Percentiles rank a stretch among this genome's conserved stretches.
Conservation (phyloP, 2,329 filamentous ascomycete species). For the Colletotrichum gloeosporioides region DNA sequence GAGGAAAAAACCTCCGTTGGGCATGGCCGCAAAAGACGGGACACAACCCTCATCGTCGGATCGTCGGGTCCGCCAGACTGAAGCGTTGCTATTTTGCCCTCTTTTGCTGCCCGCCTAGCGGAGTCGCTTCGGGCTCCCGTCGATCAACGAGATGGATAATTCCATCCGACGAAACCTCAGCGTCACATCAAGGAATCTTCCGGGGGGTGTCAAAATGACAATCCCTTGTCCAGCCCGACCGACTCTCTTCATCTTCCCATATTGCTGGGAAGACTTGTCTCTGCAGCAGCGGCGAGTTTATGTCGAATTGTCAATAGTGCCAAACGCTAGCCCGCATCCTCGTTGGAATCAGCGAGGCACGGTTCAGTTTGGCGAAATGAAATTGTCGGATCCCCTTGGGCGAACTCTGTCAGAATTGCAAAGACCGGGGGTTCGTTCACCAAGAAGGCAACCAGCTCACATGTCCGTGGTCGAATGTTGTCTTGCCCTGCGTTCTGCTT, state of each 20-base stretch:
- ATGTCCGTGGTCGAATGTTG: neutral
- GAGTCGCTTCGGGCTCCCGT: neutral
- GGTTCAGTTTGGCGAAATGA: neutral
- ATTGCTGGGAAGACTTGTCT: neutral
- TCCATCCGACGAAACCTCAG: neutral
- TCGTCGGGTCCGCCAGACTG: neutral
- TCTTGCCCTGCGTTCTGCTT: neutral
- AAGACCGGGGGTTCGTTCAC: neutral
- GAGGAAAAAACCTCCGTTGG: neutral
- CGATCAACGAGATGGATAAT: conserved; percentile 2
- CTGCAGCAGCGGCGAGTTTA: neutral
- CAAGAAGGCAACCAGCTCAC: neutral
- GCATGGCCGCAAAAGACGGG: neutral
- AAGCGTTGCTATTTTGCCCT: neutral
- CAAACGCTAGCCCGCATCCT: conserved; percentile 2
- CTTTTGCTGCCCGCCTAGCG: neutral
- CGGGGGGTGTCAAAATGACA: neutral
- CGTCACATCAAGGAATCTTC: neutral
- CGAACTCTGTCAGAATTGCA: neutral
- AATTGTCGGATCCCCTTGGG: neutral
- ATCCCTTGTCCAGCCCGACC: neutral
- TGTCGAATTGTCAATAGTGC: neutral
- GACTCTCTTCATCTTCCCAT: neutral
- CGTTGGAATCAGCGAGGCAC: neutral
- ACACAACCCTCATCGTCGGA: conserved; percentile 3